Conservation (phyloP, 495 filamentous ascomycete genomes). For the Haplographium delicatum region DNA sequence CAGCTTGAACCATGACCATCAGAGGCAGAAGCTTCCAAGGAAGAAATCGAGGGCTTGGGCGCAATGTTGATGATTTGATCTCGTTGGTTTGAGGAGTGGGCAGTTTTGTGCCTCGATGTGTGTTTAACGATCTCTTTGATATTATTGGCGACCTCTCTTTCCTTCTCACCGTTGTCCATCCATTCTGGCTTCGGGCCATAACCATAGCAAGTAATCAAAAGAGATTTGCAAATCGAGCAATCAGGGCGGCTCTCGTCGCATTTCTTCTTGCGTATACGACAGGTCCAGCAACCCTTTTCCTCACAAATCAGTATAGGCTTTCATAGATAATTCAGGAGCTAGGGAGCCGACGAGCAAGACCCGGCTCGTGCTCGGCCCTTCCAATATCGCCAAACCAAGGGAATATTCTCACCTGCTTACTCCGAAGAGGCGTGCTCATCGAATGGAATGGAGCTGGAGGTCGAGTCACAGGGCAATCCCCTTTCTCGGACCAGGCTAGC, state of each 20-base stretch:
- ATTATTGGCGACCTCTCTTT: constrained; percentile 10
- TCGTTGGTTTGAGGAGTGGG: constrained; percentile 1
- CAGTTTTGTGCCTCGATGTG: constrained; percentile 3
- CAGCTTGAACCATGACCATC: constrained; percentile 3
- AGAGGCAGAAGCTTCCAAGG: constrained; percentile 2
- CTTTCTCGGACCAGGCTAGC: no score
- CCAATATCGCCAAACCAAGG: no score
- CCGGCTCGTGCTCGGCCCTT: no score
- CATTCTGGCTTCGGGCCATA: constrained; percentile 31
- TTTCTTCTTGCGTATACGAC: constrained; percentile 38
- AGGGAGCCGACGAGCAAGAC: no score
- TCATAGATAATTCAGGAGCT: no score
- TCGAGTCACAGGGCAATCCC: no score
- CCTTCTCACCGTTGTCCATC: constrained; percentile 31
- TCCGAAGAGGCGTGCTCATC: constrained; percentile 17
- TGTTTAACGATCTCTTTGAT: constrained; percentile 14
- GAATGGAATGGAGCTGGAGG: neutral
- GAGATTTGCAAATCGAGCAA: constrained; percentile 29
- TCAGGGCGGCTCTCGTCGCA: constrained; percentile 32
- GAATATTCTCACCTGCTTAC: no score
- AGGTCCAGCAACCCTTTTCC: constrained; percentile 41
- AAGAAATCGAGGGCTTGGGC: constrained; percentile 3
- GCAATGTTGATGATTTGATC: constrained; percentile 2
- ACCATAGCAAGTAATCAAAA: constrained; percentile 33
- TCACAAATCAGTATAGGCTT: no score